These are phyloP conservation scores for Prunus mume DNA, from an alignment of 306 rosid genomes.

Conservation along the genomic window DNA sequence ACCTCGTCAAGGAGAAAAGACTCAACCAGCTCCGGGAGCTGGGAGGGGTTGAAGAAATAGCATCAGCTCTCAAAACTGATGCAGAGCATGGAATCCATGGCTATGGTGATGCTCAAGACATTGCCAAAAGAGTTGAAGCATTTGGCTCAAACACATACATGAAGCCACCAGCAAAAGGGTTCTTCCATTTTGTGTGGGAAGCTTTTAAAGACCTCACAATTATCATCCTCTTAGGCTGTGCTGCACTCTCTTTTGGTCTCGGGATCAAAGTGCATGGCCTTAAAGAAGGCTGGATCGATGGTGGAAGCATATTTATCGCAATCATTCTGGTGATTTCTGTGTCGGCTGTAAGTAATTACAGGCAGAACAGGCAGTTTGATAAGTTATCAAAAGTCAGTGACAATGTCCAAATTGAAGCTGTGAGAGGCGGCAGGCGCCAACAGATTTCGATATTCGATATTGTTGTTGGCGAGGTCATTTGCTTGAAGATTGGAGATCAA, in stretches of 20 bases:
- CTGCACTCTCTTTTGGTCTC: constrained; percentile 36
- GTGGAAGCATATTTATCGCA: constrained; percentile 35
- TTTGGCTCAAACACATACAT: constrained; percentile 20
- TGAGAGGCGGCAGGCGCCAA: constrained; percentile 30
- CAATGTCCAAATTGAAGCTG: constrained; percentile 35
- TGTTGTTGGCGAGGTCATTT: constrained; percentile 42
- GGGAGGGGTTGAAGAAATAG: constrained; percentile 40
- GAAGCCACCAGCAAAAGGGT: constrained; percentile 28
- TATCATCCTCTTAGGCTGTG: constrained; percentile 36
- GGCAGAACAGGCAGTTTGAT: constrained; percentile 42
- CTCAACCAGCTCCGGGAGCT: constrained; percentile 9
- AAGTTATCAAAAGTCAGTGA: constrained; percentile 32
- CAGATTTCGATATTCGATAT: constrained; percentile 39
- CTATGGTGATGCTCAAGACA: background rate
- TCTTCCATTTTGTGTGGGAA: constrained; percentile 29
- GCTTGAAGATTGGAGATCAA: constrained; percentile 49
- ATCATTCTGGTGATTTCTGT: constrained; percentile 32
- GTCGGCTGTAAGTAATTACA: constrained; percentile 33
- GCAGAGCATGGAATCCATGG: constrained; percentile 21
- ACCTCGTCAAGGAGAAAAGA: constrained; percentile 40
- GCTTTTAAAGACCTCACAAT: constrained; percentile 42
- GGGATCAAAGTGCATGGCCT: constrained; percentile 37
- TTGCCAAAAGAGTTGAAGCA: background rate
- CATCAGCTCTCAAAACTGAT: constrained; percentile 26
- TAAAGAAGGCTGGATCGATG: constrained; percentile 44